Evolutionary conservation across 2,329 filamentous ascomycete species (phyloP).

Genomic region (Cylindrodendrum hubeiense): DNA sequence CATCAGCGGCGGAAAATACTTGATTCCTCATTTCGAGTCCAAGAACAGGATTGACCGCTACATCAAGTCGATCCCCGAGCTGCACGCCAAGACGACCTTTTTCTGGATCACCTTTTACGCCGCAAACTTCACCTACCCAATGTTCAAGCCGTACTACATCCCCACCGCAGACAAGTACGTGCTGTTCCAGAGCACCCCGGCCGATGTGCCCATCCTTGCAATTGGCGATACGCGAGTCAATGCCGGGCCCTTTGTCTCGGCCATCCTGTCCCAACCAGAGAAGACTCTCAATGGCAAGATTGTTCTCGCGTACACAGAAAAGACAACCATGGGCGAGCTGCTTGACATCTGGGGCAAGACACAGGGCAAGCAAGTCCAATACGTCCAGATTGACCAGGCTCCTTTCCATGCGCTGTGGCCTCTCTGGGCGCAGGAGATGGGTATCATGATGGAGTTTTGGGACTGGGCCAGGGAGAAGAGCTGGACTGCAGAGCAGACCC

Average conservation of each 20-base stretch:
- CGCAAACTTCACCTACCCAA: constrained; percentile 44
- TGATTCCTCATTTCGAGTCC: constrained; percentile 56
- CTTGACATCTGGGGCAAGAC: constrained; percentile 47
- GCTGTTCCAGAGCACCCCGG: constrained; percentile 42
- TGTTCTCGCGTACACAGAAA: constrained; percentile 45
- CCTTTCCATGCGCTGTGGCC: constrained; percentile 48
- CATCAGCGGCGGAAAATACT: constrained; percentile 47
- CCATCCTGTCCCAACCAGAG: constrained; percentile 47
- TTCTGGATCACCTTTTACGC: constrained; percentile 53
- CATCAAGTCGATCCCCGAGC: constrained; percentile 55
- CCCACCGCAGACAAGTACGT: constrained; percentile 40
- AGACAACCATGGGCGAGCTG: constrained; percentile 42
- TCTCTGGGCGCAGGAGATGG: constrained; percentile 45
- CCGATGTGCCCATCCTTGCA: constrained; percentile 42
- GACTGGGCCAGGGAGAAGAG: constrained; percentile 40
- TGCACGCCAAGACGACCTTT: constrained; percentile 54
- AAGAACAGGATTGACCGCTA: constrained; percentile 56
- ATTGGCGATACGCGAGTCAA: constrained; percentile 50
- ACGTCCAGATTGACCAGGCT: constrained; percentile 40
- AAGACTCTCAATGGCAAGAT: constrained; percentile 46
- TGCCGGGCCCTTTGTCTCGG: constrained; percentile 48
- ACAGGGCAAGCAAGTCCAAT: constrained; percentile 41
- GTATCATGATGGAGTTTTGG: constrained; percentile 44
- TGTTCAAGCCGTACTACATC: constrained; percentile 24
- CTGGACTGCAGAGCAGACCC: constrained; percentile 35